These are phyloP conservation scores for Aspergillus amoenus DNA, from an alignment of 2,329 filamentous ascomycete genomes.

Conservation along the genomic window DNA sequence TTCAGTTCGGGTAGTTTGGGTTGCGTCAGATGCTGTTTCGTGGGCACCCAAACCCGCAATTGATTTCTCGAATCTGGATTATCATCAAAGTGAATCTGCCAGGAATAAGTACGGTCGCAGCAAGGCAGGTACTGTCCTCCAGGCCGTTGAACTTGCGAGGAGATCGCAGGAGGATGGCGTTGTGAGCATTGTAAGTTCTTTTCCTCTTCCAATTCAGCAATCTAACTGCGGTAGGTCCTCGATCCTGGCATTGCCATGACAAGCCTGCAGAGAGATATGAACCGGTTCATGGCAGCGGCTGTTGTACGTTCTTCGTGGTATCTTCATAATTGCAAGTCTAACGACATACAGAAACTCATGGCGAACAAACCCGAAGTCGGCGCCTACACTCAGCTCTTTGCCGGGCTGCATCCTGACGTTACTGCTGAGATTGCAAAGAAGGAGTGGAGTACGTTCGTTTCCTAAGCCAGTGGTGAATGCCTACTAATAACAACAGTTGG, in stretches of 20 bases:
- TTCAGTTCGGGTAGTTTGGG: constrained; percentile 1
- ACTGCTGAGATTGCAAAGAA: neutral
- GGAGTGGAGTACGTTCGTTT: neutral
- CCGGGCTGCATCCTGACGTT: constrained; percentile 3
- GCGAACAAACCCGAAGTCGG: constrained; percentile 10
- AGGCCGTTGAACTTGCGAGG: neutral
- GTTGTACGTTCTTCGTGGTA: neutral
- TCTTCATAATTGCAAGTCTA: neutral
- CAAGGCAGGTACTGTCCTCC: constrained; percentile 1
- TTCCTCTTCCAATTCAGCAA: too few relatives aligned
- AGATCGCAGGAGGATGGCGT: neutral
- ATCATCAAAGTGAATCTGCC: neutral
- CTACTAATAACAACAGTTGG: neutral
- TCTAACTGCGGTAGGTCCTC: neutral
- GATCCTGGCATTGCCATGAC: constrained; percentile 13
- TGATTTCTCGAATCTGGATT: constrained; percentile 5
- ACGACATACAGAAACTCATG: neutral
- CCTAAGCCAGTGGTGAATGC: neutral
- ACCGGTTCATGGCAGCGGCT: neutral
- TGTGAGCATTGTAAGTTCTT: neutral
- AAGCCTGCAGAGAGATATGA: constrained; percentile 13
- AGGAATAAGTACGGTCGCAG: neutral
- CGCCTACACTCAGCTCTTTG: constrained; percentile 25
- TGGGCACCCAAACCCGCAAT: constrained; percentile 1
- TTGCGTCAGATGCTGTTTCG: neutral